Evolutionary conservation across 306 rosid genomes (phyloP).

Genomic region (Adenanthera pavonina): DNA sequence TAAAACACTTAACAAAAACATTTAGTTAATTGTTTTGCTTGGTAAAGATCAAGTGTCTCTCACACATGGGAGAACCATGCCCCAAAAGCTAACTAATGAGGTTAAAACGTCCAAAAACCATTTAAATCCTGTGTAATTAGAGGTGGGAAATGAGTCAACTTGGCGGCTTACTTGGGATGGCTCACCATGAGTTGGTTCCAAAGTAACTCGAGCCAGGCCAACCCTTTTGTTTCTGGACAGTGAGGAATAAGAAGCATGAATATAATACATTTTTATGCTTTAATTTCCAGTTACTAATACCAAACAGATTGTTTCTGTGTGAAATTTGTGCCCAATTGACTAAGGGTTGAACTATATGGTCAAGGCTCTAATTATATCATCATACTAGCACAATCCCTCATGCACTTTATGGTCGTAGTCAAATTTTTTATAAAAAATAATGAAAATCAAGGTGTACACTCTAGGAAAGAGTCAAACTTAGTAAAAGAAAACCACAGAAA

Average conservation of each 20-base stretch:
- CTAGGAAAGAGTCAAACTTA: too few relatives aligned
- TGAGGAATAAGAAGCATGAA: not conserved
- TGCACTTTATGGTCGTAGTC: too few relatives aligned
- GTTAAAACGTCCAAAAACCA: too few relatives aligned
- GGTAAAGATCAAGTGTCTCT: not conserved
- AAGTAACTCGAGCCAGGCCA: too few relatives aligned
- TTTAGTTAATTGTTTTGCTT: not conserved
- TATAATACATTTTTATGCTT: not conserved
- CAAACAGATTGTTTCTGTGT: not conserved
- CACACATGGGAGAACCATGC: not conserved
- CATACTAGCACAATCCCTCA: not conserved
- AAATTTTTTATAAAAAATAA: too few relatives aligned
- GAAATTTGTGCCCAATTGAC: not conserved
- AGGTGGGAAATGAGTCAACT: too few relatives aligned
- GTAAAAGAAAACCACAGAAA: too few relatives aligned
- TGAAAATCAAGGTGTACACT: too few relatives aligned
- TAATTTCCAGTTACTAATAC: conserved; percentile 7
- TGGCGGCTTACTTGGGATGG: too few relatives aligned
- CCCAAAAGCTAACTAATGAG: too few relatives aligned
- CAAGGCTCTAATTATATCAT: conserved; percentile 14
- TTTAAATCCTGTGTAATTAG: too few relatives aligned
- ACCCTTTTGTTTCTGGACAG: not conserved
- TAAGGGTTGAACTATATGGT: not conserved
- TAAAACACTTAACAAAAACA: conserved; percentile 12
- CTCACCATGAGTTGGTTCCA: too few relatives aligned